Percentiles rank a stretch among this genome's conserved stretches.
These are phyloP conservation scores for Vanilla planifolia DNA, from an alignment of 106 monocot genomes.

Conservation along the genomic window DNA sequence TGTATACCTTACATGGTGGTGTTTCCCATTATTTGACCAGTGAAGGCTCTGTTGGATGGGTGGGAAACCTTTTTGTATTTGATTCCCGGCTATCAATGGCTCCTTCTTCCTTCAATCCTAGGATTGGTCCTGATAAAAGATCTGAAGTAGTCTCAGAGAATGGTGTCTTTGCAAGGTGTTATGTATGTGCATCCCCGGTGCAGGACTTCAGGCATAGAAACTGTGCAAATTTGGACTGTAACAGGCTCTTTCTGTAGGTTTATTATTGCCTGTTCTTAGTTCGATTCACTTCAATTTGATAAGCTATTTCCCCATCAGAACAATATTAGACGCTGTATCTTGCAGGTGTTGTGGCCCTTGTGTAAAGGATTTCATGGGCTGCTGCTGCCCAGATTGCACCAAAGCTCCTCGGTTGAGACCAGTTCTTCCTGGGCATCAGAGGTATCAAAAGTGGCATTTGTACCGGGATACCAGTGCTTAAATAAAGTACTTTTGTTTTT, in stretches of 20 bases:
- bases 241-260: conserved; percentile 79
- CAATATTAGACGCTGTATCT: conserved; percentile 2
- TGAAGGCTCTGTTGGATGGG: conserved; percentile 71
- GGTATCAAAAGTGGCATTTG: conserved; percentile 80
- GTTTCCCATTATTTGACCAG: conserved; percentile 76
- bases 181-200: conserved; percentile 52
- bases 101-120: conserved; percentile 60
- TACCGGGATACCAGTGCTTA: conserved; percentile 78
- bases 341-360: conserved; percentile 67
- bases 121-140: conserved; percentile 5
- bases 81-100: conserved; percentile 78
- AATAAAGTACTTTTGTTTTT: no score
- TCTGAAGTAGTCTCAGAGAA: conserved; percentile 10
- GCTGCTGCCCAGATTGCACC: conserved; percentile 68
- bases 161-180: conserved; percentile 61
- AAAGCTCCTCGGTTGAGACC: conserved; percentile 64
- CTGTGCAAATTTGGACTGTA: conserved; percentile 95
- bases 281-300: no score
- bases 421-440: conserved; percentile 43
- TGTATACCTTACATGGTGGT: conserved; percentile 83
- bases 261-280: background rate
- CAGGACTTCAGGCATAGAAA: conserved; percentile 75
- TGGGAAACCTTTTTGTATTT: conserved; percentile 92
- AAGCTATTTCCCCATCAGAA: no score
- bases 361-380: conserved; percentile 57